Conservation (phyloP, 495 filamentous ascomycete genomes). For the Bacidia rubella region DNA sequence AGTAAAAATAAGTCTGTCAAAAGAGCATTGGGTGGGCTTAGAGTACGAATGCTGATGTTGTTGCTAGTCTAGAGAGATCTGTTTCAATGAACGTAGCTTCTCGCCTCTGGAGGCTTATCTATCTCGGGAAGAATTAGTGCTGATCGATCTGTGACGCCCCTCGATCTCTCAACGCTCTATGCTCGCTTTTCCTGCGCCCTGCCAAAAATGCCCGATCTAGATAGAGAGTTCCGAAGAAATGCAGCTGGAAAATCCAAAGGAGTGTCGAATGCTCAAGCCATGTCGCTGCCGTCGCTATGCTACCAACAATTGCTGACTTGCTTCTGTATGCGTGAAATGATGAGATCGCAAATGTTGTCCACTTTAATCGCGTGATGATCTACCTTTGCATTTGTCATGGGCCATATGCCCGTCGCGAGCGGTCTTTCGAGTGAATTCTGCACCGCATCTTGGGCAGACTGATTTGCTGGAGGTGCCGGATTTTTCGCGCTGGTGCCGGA, state of each 20-base stretch:
- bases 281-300: conserved; percentile 4
- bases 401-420: conserved; percentile 78
- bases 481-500: conserved; percentile 88
- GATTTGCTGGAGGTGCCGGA: conserved; percentile 79
- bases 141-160: too few relatives aligned
- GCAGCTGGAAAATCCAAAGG: neutral
- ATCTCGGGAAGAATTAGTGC: neutral
- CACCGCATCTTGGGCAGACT: conserved; percentile 73
- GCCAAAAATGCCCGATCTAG: neutral
- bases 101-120: neutral
- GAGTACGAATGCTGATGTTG: neutral
- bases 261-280: conserved; percentile 1
- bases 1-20: neutral
- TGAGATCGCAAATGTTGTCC: neutral
- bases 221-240: too few relatives aligned
- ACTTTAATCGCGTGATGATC: neutral
- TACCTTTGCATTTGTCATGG: conserved; percentile 74
- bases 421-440: conserved; percentile 83
- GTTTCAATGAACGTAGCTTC: neutral
- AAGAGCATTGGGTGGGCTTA: neutral
- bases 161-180: neutral
- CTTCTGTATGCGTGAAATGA: neutral
- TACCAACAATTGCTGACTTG: neutral
- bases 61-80: neutral
- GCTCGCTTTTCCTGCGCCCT: neutral